Evolutionary conservation across 1,284 basidiomycete genomes (phyloP).

Genomic region (Rhodotorula mucilaginosa): DNA sequence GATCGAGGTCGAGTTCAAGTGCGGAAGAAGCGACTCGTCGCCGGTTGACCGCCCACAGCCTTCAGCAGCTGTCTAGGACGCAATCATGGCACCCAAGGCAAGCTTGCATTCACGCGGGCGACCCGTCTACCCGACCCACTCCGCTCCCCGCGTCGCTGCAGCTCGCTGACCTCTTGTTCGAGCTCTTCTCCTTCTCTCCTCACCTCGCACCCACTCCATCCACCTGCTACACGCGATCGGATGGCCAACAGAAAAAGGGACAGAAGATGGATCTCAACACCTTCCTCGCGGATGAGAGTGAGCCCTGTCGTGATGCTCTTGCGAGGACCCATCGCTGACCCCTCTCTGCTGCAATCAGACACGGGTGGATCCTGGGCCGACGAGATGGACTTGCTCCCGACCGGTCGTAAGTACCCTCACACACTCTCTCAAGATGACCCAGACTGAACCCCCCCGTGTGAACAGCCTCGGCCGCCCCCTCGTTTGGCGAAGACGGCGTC

Average conservation of each 20-base stretch:
- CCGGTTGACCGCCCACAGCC: not conserved
- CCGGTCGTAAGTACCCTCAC: conserved; percentile 67
- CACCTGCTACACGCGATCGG: not conserved
- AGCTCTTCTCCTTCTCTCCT: not conserved
- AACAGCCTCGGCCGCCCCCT: conserved; percentile 27
- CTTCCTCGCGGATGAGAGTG: conserved; percentile 79
- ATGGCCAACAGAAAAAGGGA: conserved; percentile 62
- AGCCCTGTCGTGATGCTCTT: conserved; percentile 47
- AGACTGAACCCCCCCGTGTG: no score
- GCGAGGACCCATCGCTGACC: conserved; percentile 8
- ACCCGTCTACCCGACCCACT: not conserved
- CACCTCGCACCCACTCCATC: not conserved
- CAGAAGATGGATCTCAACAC: conserved; percentile 86
- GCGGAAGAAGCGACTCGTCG: no score
- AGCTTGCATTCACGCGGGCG: not conserved
- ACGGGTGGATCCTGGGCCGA: conserved; percentile 89
- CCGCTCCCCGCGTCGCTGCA: not conserved
- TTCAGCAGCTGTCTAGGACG: not conserved
- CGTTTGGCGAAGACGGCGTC: conserved; percentile 8
- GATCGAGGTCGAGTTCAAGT: no score
- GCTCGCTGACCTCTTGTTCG: not conserved
- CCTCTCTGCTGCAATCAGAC: conserved; percentile 56
- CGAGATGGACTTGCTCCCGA: conserved; percentile 85
- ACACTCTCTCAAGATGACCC: conserved; percentile 42
- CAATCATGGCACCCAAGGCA: conserved; percentile 34